Conservation (phyloP, 2,329 filamentous ascomycete species). For the Diaporthe amygdali region DNA sequence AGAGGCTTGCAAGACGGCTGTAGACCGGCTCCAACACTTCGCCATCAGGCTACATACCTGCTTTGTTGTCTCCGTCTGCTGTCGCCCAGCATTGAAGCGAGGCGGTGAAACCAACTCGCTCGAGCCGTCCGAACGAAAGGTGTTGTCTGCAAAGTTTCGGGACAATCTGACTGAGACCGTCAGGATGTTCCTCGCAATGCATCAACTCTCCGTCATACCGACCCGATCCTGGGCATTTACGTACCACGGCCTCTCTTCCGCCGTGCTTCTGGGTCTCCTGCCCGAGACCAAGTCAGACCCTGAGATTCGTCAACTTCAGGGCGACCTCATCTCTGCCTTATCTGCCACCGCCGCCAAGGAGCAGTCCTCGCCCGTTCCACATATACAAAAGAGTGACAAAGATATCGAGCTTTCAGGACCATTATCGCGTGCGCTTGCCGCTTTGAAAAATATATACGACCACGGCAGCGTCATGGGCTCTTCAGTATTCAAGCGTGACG, state of each 20-base stretch:
- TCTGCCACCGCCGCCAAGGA: slow-evolving; percentile 70
- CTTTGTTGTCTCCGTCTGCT: slow-evolving; percentile 69
- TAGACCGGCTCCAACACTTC: slow-evolving; percentile 68
- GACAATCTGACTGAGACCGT: slow-evolving; percentile 68
- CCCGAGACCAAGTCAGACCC: slow-evolving; percentile 68
- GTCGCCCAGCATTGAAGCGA: slow-evolving; percentile 64
- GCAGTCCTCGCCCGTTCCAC: slow-evolving; percentile 55
- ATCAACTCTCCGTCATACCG: slow-evolving; percentile 69
- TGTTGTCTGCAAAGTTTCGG: slow-evolving; percentile 64
- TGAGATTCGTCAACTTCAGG: slow-evolving; percentile 67
- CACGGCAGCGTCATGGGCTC: slow-evolving; percentile 63
- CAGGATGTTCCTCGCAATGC: slow-evolving; percentile 72
- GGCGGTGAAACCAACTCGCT: slow-evolving; percentile 52
- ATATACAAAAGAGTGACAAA: slow-evolving; percentile 60
- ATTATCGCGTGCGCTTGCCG: slow-evolving; percentile 63
- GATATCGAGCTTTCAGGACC: slow-evolving; percentile 68
- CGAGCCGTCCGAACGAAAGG: slow-evolving; percentile 55
- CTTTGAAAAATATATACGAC: slow-evolving; percentile 70
- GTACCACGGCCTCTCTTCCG: slow-evolving; percentile 70
- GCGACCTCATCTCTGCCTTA: slow-evolving; percentile 66
- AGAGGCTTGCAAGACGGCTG: slow-evolving; percentile 66
- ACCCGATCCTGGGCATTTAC: slow-evolving; percentile 73
- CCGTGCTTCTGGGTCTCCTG: slow-evolving; percentile 66
- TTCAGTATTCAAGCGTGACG: slow-evolving; percentile 52
- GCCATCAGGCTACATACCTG: slow-evolving; percentile 69